A percentile compares a stretch with the other conserved stretches of the same genome.
Evolutionary conservation across 2,329 filamentous ascomycete genomes (phyloP).

Genomic region (Alternaria panax): DNA sequence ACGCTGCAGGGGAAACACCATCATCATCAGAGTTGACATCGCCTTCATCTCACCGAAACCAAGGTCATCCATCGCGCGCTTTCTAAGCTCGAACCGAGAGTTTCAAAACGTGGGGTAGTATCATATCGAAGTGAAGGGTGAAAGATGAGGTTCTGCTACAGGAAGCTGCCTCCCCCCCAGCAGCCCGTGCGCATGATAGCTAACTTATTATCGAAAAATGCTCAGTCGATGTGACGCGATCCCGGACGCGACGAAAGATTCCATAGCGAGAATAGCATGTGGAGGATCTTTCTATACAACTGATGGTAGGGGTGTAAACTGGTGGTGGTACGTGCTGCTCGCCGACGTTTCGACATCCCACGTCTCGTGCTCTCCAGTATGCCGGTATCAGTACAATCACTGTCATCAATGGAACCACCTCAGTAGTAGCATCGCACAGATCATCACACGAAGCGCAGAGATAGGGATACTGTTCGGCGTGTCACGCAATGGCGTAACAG

Average conservation of each 20-base stretch:
- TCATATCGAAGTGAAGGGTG: not conserved
- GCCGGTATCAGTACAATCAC: not conserved
- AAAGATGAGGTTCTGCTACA: not conserved
- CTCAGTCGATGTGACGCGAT: not conserved
- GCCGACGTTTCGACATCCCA: not conserved
- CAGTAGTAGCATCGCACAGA: not conserved
- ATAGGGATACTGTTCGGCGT: not conserved
- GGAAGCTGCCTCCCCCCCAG: not conserved
- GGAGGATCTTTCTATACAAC: not conserved
- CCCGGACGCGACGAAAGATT: not conserved
- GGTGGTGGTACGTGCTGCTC: not conserved
- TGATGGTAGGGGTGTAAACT: not conserved
- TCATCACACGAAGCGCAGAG: not conserved
- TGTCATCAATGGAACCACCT: not conserved
- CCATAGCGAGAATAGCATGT: not conserved
- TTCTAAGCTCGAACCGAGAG: not conserved
- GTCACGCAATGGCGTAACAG: not conserved
- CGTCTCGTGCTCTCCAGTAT: not conserved
- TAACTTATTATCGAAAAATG: conserved; percentile 3
- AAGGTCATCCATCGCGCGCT: not conserved
- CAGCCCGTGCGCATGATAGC: not conserved
- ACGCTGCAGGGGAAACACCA: not conserved
- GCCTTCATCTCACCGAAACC: not conserved
- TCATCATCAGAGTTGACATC: not conserved
- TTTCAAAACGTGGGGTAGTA: not conserved